Percentiles rank a stretch among this genome's conserved stretches.
Evolutionary conservation across 176 grass and related monocot genomes (phyloP).

Genomic region (Metroxylon sagu): DNA sequence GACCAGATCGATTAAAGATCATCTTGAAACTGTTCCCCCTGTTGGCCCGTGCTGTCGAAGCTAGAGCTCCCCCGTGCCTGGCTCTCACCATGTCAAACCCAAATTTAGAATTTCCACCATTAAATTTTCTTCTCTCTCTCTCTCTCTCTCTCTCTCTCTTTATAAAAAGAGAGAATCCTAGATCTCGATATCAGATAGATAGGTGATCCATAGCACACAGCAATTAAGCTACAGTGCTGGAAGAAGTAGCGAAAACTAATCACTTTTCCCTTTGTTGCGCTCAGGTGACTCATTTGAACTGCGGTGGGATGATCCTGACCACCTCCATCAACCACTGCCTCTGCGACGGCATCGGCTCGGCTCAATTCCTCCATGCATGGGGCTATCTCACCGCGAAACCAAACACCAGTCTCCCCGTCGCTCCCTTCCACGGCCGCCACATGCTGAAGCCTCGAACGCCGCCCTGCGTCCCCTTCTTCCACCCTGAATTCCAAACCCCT

Average conservation of each 20-base stretch:
- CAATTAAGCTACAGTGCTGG: no score
- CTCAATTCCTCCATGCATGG: conserved; percentile 84
- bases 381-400: conserved; percentile 30
- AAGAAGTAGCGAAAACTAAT: no score
- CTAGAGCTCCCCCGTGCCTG: neutral
- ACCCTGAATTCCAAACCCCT: conserved; percentile 49
- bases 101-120: no score
- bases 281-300: conserved; percentile 73
- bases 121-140: no score
- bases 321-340: conserved; percentile 86
- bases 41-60: no score
- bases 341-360: conserved; percentile 75
- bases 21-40: neutral
- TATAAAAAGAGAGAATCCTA: no score
- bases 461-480: conserved; percentile 51
- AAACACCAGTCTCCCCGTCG: neutral
- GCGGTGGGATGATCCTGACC: conserved; percentile 78
- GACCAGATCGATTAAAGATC: neutral
- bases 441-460: conserved; percentile 55
- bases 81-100: no score
- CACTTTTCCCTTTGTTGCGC: no score
- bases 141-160: no score
- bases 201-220: no score
- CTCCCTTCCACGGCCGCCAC: conserved; percentile 51
- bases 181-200: no score